Evolutionary conservation across 1,284 basidiomycete genomes (phyloP).

Genomic region (Sanghuangporus sanghuang): DNA sequence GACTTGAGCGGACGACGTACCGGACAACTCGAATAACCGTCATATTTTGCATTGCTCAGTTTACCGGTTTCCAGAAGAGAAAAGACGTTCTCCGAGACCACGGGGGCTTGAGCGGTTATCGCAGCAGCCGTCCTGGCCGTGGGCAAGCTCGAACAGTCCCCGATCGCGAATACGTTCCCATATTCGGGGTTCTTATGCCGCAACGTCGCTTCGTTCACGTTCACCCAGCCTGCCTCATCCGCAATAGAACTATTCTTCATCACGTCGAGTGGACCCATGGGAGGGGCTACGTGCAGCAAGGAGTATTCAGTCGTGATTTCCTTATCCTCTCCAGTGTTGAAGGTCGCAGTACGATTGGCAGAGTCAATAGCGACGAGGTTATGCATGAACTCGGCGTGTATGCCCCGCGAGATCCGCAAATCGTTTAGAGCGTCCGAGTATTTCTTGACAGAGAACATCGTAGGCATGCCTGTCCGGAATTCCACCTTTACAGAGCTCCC

Average conservation of each 20-base stretch:
- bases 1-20: slow-evolving; percentile 36
- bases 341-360: slow-evolving; percentile 73
- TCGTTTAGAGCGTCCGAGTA: slow-evolving; percentile 85
- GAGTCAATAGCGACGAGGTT: slow-evolving; percentile 74
- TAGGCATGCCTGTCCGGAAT: slow-evolving; percentile 90
- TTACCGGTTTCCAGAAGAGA: slow-evolving; percentile 69
- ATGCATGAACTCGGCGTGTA: slow-evolving; percentile 78
- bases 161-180: slow-evolving; percentile 84
- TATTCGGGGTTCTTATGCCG: slow-evolving; percentile 78
- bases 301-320: slow-evolving; percentile 74
- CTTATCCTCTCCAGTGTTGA: slow-evolving; percentile 69
- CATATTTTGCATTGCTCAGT: slow-evolving; percentile 62
- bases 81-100: slow-evolving; percentile 86
- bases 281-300: slow-evolving; percentile 84
- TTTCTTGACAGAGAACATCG: slow-evolving; percentile 91
- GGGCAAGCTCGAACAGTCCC: slow-evolving; percentile 87
- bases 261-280: slow-evolving; percentile 84
- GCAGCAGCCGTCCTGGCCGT: slow-evolving; percentile 97
- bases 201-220: slow-evolving; percentile 77
- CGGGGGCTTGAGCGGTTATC: slow-evolving; percentile 88
- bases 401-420: slow-evolving; percentile 74
- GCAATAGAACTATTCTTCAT: slow-evolving; percentile 78
- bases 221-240: slow-evolving; percentile 84
- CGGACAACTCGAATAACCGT: slow-evolving; percentile 84
- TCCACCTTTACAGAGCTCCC: slow-evolving; percentile 60